A percentile compares a stretch with the other conserved stretches of the same genome.
phyloP scores from a whole-genome alignment of 108 stramenopile genomes.

The Fragilaria crotonensis region DNA sequence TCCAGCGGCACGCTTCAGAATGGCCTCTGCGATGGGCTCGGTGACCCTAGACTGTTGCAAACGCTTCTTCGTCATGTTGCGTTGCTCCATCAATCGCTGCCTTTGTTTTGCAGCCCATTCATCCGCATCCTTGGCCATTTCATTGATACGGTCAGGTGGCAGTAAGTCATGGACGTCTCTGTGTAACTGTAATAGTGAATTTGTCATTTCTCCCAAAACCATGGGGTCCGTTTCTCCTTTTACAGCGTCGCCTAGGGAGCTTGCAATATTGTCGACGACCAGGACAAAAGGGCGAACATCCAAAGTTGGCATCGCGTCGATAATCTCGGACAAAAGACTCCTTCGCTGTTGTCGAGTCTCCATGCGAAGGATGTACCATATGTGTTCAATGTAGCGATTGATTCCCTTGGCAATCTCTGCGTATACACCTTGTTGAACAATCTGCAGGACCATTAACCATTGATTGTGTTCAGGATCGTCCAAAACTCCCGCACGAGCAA shows the following conservation, averaged over 20 bases:
- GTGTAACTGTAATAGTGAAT: conserved; percentile 68
- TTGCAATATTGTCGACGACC: conserved; percentile 82
- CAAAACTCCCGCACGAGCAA: conserved; percentile 58
- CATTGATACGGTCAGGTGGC: conserved; percentile 73
- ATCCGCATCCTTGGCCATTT: conserved; percentile 71
- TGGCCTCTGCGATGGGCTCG: not conserved
- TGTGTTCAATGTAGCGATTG: conserved; percentile 74
- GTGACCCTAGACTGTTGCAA: conserved; percentile 25
- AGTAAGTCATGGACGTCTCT: conserved; percentile 74
- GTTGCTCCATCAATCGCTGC: conserved; percentile 48
- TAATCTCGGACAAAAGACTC: conserved; percentile 49
- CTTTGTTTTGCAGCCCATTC: conserved; percentile 75
- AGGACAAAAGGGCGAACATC: conserved; percentile 85
- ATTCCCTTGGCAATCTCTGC: conserved; percentile 63
- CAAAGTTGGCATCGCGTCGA: conserved; percentile 81
- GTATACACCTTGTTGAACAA: conserved; percentile 86
- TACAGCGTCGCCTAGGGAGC: conserved; percentile 64
- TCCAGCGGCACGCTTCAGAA: not conserved
- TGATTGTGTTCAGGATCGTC: conserved; percentile 83
- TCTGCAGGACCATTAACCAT: conserved; percentile 80
- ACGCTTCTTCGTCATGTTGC: conserved; percentile 53
- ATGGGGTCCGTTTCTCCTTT: conserved; percentile 64
- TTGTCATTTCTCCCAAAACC: conserved; percentile 71
- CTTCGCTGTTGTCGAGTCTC: conserved; percentile 65
- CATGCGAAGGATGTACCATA: conserved; percentile 77